Percentiles rank a stretch among this genome's conserved stretches.
Conservation (phyloP, 345 rosid genomes). For the Stellera chamaejasme region DNA sequence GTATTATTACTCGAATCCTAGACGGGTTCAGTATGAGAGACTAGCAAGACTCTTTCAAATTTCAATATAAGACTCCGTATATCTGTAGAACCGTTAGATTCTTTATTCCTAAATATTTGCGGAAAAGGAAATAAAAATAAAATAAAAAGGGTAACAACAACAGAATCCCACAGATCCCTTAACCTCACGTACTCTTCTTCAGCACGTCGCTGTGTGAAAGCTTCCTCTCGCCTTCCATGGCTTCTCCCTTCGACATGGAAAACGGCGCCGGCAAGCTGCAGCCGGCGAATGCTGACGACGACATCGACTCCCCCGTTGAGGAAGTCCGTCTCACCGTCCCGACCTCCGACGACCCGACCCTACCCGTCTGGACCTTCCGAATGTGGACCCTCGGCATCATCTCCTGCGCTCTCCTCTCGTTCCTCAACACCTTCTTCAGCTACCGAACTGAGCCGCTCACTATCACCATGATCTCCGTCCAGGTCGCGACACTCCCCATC, state of each 20-base stretch:
- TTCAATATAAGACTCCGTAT: too few relatives aligned
- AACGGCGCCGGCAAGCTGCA: too few relatives aligned
- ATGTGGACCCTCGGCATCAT: conserved; percentile 51
- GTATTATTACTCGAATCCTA: too few relatives aligned
- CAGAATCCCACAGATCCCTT: conserved; percentile 1
- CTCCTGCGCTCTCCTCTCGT: conserved; percentile 49
- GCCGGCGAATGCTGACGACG: conserved; percentile 9
- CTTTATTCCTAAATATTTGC: too few relatives aligned
- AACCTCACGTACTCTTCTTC: not conserved
- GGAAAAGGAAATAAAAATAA: too few relatives aligned
- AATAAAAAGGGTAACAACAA: too few relatives aligned
- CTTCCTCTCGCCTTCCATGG: not conserved
- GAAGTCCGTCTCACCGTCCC: conserved; percentile 54
- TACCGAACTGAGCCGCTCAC: conserved; percentile 52
- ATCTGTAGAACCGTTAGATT: too few relatives aligned
- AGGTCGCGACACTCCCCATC: conserved; percentile 46
- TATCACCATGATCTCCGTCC: conserved; percentile 47
- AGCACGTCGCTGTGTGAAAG: too few relatives aligned
- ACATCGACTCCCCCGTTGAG: conserved; percentile 43
- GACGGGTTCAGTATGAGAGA: too few relatives aligned
- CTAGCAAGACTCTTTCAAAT: too few relatives aligned
- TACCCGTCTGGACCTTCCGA: conserved; percentile 60
- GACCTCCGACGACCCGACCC: conserved; percentile 40
- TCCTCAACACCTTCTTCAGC: conserved; percentile 59
- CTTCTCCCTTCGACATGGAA: conserved; percentile 6